Evolutionary conservation across 441 rosid genomes (phyloP), one percentile per base, ranked within the genome.

Genomic region (Gossypium trilobum): DNA sequence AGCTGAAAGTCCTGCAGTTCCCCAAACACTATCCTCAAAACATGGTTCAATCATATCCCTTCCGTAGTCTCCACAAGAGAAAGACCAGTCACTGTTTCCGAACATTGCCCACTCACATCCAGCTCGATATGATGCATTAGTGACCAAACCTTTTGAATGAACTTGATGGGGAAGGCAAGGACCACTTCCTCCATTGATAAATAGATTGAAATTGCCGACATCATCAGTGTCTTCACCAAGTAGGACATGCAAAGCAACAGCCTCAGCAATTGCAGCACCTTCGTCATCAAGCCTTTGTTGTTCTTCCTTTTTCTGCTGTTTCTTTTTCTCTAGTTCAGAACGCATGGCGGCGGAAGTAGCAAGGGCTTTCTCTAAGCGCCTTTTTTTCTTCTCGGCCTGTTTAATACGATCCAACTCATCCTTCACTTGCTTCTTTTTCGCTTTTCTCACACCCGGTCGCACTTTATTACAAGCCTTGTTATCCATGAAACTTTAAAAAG

Each of bases 201-300:
- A 78, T 29, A 89, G 59, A 73, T 87, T 83, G 50, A 85, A 69
- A 10, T 78, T 80, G 46, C 79, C 57, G 23, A 80, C 76, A 75
- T 89, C 98, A 83, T 89, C 97, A 62, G 96, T 84, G 79, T 94
- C 99, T 76, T 94, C 97, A 56, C 96, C 95, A 13, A 94, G 82
- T 71, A 92, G 79, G 70, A 94, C 99, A 57, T 84, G 91, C 78
- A 92, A 81, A 79, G 99, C 99, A 75, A 95, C 99, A 75, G 99
- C 97, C 82, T 95, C 99, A 3, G 97, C 97, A 68, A 95, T 87
- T 9, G 99, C 97, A 79, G 99, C 97, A n/a, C 97, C 97, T 86
- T 94, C 97, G 82, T 92, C 99, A 82, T 95, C 99, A 67, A 95
- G 91, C 88, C 97, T 86, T 70, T 87, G 90, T 72, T 95, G 97